phyloP scores from a whole-genome alignment of 2,329 filamentous ascomycete genomes.

The Fusarium equiseti region DNA sequence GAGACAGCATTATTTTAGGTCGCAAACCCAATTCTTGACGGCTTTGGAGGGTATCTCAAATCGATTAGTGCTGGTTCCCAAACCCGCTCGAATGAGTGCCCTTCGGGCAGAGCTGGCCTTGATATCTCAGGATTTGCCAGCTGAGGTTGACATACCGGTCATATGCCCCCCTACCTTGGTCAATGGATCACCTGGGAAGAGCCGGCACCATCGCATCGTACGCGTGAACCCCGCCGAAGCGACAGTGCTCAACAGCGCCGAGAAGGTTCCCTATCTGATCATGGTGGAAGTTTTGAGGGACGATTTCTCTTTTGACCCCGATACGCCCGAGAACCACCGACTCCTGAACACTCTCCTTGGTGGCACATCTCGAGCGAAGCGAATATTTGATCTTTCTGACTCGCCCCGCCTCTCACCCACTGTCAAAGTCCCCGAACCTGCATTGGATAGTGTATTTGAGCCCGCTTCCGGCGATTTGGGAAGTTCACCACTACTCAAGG shows the following conservation, averaged over 20 bases:
- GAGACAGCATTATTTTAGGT: conserved; percentile 85
- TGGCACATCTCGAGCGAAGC: conserved; percentile 67
- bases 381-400: conserved; percentile 76
- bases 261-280: conserved; percentile 85
- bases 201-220: conserved; percentile 84
- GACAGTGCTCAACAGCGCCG: conserved; percentile 86
- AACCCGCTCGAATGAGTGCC: conserved; percentile 83
- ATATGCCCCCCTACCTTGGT: conserved; percentile 82
- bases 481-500: conserved; percentile 76
- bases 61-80: conserved; percentile 84
- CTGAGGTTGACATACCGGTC: conserved; percentile 85
- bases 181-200: conserved; percentile 79
- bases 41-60: conserved; percentile 88
- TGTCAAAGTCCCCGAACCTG: conserved; percentile 58
- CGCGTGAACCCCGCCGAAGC: conserved; percentile 86
- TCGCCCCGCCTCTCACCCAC: conserved; percentile 65
- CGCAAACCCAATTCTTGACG: conserved; percentile 82
- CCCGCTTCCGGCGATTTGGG: conserved; percentile 83
- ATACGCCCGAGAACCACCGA: conserved; percentile 77
- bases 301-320: conserved; percentile 85
- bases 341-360: conserved; percentile 69
- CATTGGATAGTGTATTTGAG: conserved; percentile 82
- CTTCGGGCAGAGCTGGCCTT: conserved; percentile 83
- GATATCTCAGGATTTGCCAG: conserved; percentile 83
- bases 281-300: conserved; percentile 87